Evolutionary conservation across 768 basidiomycete genomes (phyloP).

Genomic region (Daedalea quercina): DNA sequence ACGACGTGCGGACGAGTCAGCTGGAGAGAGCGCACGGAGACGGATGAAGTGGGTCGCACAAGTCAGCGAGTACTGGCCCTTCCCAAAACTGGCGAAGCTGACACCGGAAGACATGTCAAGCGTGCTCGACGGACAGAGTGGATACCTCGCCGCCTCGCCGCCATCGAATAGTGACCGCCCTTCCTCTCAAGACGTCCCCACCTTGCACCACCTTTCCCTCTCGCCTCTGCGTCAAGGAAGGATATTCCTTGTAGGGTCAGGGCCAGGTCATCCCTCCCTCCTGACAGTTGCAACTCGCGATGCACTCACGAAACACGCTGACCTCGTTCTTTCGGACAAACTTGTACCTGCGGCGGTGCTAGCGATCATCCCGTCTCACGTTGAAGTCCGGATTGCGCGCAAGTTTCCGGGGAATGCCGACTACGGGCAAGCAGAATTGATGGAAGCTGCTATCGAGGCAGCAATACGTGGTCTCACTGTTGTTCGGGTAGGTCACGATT

Average conservation of each 20-base stretch:
- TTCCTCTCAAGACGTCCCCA: conserved; percentile 5
- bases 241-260: conserved; percentile 91
- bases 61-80: conserved; percentile 94
- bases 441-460: conserved; percentile 84
- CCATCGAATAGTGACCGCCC: not conserved
- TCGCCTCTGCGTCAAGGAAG: conserved; percentile 38
- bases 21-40: conserved; percentile 36
- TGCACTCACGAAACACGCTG: conserved; percentile 71
- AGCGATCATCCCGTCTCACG: conserved; percentile 65
- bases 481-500: conserved; percentile 61
- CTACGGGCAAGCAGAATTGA: conserved; percentile 89
- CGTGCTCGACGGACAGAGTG: conserved; percentile 40
- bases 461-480: conserved; percentile 78
- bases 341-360: conserved; percentile 89
- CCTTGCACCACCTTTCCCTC: conserved; percentile 20
- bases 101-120: conserved; percentile 58
- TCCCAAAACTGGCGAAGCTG: conserved; percentile 68
- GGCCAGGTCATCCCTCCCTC: conserved; percentile 90
- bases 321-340: conserved; percentile 92
- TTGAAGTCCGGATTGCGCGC: conserved; percentile 81
- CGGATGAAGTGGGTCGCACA: conserved; percentile 93
- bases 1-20: conserved; percentile 37
- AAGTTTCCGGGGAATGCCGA: conserved; percentile 99
- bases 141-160: conserved; percentile 5
- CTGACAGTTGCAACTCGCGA: conserved; percentile 84